Evolutionary conservation across 371 early-diverging fungal species (phyloP).

Genomic region (Apophysomyces elegans): DNA sequence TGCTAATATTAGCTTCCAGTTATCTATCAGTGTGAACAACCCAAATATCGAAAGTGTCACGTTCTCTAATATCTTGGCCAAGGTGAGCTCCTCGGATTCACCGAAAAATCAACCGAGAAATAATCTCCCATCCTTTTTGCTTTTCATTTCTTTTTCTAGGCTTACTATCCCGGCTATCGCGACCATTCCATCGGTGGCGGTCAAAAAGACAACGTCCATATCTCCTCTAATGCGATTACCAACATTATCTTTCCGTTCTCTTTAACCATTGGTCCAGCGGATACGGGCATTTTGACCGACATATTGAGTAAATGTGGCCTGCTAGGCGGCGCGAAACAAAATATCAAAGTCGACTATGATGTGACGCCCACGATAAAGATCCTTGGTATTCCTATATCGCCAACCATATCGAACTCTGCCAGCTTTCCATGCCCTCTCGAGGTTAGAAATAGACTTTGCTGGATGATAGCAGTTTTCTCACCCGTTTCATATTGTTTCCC

Average conservation of each 20-base stretch:
- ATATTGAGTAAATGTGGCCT: constrained; percentile 53
- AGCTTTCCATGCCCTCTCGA: constrained; percentile 42
- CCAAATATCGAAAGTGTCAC: constrained; percentile 61
- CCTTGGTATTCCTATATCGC: constrained; percentile 51
- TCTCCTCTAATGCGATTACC: constrained; percentile 45
- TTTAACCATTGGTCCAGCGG: constrained; percentile 33
- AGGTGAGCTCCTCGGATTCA: constrained; percentile 32
- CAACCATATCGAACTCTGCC: constrained; percentile 41
- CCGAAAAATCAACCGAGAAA: too few species aligned
- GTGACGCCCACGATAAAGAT: constrained; percentile 53
- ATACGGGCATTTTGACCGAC: constrained; percentile 42
- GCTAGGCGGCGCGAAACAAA: constrained; percentile 22
- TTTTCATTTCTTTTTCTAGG: constrained; percentile 32
- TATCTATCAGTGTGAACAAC: constrained; percentile 54
- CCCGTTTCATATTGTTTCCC: not conserved
- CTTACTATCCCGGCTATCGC: constrained; percentile 51
- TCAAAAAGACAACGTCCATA: constrained; percentile 45
- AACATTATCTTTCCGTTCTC: constrained; percentile 54
- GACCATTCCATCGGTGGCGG: constrained; percentile 54
- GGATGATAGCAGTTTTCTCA: too few species aligned
- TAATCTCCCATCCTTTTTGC: not conserved
- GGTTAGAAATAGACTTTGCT: constrained; percentile 20
- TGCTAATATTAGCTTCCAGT: constrained; percentile 30
- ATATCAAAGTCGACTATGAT: constrained; percentile 56
- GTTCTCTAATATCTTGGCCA: constrained; percentile 58